These are phyloP conservation scores for Phytophthora colocasiae DNA, from an alignment of 352 stramenopile genomes.

Conservation along the genomic window DNA sequence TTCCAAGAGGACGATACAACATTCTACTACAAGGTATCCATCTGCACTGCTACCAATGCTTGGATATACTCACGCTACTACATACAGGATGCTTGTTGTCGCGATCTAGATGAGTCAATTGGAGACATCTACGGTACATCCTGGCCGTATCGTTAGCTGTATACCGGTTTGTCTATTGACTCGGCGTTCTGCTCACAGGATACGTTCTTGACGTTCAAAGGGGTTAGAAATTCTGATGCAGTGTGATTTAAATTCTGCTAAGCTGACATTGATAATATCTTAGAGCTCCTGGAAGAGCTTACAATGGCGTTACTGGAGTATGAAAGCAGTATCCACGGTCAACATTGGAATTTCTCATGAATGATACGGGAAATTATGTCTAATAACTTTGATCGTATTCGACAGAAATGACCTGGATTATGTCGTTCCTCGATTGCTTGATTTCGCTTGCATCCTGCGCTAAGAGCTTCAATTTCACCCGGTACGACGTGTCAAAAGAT, in stretches of 20 bases:
- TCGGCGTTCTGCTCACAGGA: constrained; percentile 35
- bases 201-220: constrained; percentile 84
- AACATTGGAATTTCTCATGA: neutral
- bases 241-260: too few species aligned
- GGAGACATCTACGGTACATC: constrained; percentile 81
- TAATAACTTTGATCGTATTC: constrained; percentile 4
- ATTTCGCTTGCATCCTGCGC: constrained; percentile 70
- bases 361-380: neutral
- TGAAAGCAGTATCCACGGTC: constrained; percentile 75
- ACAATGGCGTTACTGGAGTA: constrained; percentile 75
- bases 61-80: neutral
- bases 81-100: constrained; percentile 72
- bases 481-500: constrained; percentile 36
- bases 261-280: neutral
- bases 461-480: constrained; percentile 77
- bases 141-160: neutral
- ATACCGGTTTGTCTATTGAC: neutral
- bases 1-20: constrained; percentile 89
- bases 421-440: constrained; percentile 77
- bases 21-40: constrained; percentile 87
- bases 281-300: constrained; percentile 82
- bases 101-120: constrained; percentile 81
- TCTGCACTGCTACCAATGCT: neutral
- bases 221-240: constrained; percentile 43
- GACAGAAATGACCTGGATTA: constrained; percentile 74